Percentiles rank a stretch among this genome's conserved stretches.
Evolutionary conservation across 1,284 basidiomycete genomes (phyloP).

Genomic region (Earliella scabrosa): DNA sequence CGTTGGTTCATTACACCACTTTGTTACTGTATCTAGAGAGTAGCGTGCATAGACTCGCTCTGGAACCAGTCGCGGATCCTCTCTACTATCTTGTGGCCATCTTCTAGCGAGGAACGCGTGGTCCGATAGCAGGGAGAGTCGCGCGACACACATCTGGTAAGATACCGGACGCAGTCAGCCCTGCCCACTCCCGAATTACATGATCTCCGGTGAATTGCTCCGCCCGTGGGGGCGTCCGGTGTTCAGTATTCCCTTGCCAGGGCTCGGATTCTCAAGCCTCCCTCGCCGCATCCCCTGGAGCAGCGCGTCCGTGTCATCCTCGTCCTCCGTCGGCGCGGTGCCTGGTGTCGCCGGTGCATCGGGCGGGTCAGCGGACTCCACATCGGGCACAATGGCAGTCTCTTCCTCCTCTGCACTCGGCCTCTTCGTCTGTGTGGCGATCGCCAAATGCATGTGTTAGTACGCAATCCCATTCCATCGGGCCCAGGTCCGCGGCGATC

Average conservation of each 20-base stretch:
- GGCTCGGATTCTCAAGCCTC: slow-evolving; percentile 9
- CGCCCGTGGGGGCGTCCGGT: not conserved
- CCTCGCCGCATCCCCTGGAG: not conserved
- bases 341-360: not conserved
- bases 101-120: not conserved
- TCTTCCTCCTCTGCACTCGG: not conserved
- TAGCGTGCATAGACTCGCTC: not conserved
- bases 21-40: not conserved
- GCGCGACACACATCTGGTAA: slow-evolving; percentile 1
- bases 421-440: slow-evolving; percentile 3
- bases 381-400: slow-evolving; percentile 3
- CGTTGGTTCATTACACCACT: not conserved
- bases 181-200: slow-evolving; percentile 1
- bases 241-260: slow-evolving; percentile 4
- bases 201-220: slow-evolving; percentile 10
- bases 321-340: not conserved
- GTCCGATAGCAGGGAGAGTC: not conserved
- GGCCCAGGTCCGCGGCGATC: not conserved
- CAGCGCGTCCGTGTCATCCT: slow-evolving; percentile 2
- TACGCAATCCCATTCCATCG: not conserved
- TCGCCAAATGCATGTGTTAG: slow-evolving; percentile 6
- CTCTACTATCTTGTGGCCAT: not conserved
- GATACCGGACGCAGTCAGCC: not conserved
- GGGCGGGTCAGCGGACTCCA: not conserved
- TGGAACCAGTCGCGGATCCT: not conserved